Percentiles rank a stretch among this genome's conserved stretches.
phyloP scores from a whole-genome alignment of 345 rosid species.

The Fremontodendron californicum region DNA sequence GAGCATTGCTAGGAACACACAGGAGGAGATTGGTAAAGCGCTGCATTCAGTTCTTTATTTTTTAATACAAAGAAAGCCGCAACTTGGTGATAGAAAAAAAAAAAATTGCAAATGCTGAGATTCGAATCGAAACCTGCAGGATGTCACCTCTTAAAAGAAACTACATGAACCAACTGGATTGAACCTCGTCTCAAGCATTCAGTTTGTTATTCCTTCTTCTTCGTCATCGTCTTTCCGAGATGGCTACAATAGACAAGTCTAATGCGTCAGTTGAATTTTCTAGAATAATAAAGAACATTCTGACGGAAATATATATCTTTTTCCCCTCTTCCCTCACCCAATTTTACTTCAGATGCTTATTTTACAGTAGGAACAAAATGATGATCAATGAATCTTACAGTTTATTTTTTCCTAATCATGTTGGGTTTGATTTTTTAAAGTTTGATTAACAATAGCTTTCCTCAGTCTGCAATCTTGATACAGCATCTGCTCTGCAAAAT shows the following conservation, averaged over 20 bases:
- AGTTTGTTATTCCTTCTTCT: neutral
- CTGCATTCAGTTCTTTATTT: neutral
- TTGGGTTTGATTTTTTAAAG: neutral
- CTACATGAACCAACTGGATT: no score
- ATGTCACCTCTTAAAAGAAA: no score
- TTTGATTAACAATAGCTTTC: neutral
- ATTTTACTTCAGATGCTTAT: neutral
- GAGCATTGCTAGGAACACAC: neutral
- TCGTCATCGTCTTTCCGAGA: no score
- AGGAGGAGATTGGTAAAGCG: neutral
- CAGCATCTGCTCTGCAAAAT: neutral
- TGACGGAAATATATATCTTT: neutral
- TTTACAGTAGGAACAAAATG: neutral
- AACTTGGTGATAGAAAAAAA: no score
- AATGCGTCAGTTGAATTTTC: neutral
- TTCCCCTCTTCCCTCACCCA: neutral
- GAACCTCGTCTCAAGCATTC: no score
- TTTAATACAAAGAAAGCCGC: no score
- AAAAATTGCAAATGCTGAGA: no score
- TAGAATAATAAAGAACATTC: neutral
- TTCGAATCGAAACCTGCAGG: no score
- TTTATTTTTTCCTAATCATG: neutral
- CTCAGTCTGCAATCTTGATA: neutral
- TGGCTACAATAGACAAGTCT: neutral
- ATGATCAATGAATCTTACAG: neutral